A percentile compares a stretch with the other conserved stretches of the same genome.
These are phyloP conservation scores for Ogataea sp. DNA, from an alignment of 805 yeast genomes.

Conservation along the genomic window DNA sequence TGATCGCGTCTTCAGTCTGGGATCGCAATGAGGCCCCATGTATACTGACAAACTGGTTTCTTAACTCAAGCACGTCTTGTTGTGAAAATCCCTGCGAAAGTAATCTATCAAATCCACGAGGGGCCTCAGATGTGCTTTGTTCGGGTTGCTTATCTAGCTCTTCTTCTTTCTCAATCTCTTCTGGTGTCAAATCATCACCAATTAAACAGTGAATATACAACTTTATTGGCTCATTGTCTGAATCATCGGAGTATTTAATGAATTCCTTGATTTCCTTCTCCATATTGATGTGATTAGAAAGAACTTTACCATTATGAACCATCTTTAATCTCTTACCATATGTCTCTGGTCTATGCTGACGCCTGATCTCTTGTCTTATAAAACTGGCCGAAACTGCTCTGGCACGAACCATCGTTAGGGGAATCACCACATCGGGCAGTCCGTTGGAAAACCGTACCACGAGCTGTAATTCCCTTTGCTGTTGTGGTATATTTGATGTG, in stretches of 20 bases:
- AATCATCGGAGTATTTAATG: constrained; percentile 13
- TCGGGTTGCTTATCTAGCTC: constrained; percentile 47
- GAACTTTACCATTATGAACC: constrained; percentile 61
- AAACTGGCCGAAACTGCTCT: constrained; percentile 27
- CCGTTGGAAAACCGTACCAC: constrained; percentile 40
- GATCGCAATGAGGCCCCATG: constrained; percentile 38
- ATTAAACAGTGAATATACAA: constrained; percentile 75
- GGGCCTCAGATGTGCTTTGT: constrained; percentile 53
- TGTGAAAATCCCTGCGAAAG: constrained; percentile 77
- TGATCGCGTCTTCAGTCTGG: constrained; percentile 38
- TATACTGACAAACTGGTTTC: constrained; percentile 66
- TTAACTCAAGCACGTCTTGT: constrained; percentile 62
- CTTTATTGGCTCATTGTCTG: constrained; percentile 14
- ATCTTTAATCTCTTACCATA: constrained; percentile 48
- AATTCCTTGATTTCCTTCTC: constrained; percentile 36
- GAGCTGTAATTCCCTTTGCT: constrained; percentile 9
- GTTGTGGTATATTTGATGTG: neutral
- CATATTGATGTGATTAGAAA: constrained; percentile 49
- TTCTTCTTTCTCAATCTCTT: constrained; percentile 53
- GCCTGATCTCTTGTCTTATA: constrained; percentile 37
- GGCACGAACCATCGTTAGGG: constrained; percentile 19
- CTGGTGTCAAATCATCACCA: constrained; percentile 52
- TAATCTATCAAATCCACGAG: constrained; percentile 78
- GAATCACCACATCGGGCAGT: constrained; percentile 32
- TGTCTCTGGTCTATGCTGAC: constrained; percentile 17